These are phyloP conservation scores for Penicillium bialowiezense DNA, from an alignment of 495 filamentous ascomycete genomes.

Conservation along the genomic window DNA sequence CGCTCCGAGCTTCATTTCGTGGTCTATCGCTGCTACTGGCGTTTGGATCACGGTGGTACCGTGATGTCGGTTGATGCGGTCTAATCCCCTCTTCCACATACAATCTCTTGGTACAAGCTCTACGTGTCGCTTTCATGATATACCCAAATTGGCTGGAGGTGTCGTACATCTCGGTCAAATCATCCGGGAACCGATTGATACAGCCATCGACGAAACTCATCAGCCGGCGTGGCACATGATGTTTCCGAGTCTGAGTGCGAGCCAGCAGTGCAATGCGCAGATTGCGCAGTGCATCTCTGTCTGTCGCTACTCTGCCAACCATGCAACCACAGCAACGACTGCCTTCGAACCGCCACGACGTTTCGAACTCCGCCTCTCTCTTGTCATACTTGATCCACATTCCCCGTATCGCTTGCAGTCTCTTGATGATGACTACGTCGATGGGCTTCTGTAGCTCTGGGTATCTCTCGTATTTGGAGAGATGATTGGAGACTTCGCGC, in stretches of 20 bases:
- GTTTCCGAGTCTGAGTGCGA: constrained; percentile 24
- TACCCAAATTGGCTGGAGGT: constrained; percentile 14
- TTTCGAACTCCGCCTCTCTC: too few relatives aligned
- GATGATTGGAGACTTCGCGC: constrained; percentile 19
- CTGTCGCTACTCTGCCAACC: constrained; percentile 29
- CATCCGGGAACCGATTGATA: constrained; percentile 13
- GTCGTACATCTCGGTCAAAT: constrained; percentile 7
- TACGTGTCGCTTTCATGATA: constrained; percentile 25
- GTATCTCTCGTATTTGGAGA: constrained; percentile 24
- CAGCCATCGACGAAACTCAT: constrained; percentile 26
- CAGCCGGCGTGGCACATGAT: constrained; percentile 20
- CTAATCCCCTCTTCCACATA: too few relatives aligned
- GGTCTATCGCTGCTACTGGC: too few relatives aligned
- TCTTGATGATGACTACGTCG: constrained; percentile 8
- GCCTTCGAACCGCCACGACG: constrained; percentile 25
- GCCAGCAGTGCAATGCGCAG: constrained; percentile 31
- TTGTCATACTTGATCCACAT: too few relatives aligned
- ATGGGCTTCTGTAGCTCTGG: constrained; percentile 10
- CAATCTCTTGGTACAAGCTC: constrained; percentile 17
- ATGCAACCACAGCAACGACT: constrained; percentile 43
- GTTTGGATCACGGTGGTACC: too few relatives aligned
- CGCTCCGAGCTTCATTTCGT: too few relatives aligned
- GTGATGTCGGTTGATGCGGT: too few relatives aligned
- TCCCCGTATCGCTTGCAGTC: constrained; percentile 21
- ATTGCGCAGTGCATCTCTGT: constrained; percentile 19